phyloP scores from a whole-genome alignment of 768 basidiomycete genomes.

The Boletus eberwhitei region DNA sequence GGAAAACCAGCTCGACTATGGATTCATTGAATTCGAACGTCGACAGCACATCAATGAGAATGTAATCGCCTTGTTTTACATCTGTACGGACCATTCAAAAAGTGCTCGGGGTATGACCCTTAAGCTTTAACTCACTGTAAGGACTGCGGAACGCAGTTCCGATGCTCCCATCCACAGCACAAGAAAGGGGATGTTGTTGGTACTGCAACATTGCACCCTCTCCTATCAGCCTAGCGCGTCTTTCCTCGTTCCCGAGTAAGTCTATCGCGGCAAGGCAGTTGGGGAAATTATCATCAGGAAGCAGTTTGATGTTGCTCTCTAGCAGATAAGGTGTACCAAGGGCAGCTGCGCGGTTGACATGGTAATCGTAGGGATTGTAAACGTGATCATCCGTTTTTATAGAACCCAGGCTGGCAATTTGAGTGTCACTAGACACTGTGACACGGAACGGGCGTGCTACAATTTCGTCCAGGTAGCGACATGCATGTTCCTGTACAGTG shows the following conservation, averaged over 20 bases:
- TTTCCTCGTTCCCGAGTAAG: slow-evolving; percentile 42
- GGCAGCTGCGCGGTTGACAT: slow-evolving; percentile 38
- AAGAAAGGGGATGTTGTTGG: slow-evolving; percentile 43
- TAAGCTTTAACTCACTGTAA: slow-evolving; percentile 35
- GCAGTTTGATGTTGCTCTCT: slow-evolving; percentile 48
- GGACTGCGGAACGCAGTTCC: slow-evolving; percentile 51
- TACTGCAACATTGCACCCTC: slow-evolving; percentile 36
- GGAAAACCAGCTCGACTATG: slow-evolving; percentile 32
- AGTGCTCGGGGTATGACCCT: slow-evolving; percentile 5
- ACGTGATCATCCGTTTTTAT: slow-evolving; percentile 3
- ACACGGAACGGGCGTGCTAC: background rate
- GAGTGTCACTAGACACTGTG: background rate
- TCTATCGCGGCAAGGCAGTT: slow-evolving; percentile 30
- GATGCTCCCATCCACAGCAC: slow-evolving; percentile 53
- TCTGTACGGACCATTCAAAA: slow-evolving; percentile 17
- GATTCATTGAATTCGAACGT: slow-evolving; percentile 18
- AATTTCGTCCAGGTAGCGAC: slow-evolving; percentile 41
- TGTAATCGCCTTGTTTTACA: slow-evolving; percentile 34
- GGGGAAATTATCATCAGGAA: slow-evolving; percentile 33
- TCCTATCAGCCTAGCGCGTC: slow-evolving; percentile 35
- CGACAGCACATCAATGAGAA: slow-evolving; percentile 38
- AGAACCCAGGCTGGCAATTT: background rate
- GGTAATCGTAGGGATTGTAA: background rate
- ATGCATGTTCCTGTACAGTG: slow-evolving; percentile 41
- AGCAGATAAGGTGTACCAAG: slow-evolving; percentile 44